These are phyloP conservation scores for Stephania cephalantha DNA, from an alignment of 164 flowering plant genomes.

Conservation along the genomic window DNA sequence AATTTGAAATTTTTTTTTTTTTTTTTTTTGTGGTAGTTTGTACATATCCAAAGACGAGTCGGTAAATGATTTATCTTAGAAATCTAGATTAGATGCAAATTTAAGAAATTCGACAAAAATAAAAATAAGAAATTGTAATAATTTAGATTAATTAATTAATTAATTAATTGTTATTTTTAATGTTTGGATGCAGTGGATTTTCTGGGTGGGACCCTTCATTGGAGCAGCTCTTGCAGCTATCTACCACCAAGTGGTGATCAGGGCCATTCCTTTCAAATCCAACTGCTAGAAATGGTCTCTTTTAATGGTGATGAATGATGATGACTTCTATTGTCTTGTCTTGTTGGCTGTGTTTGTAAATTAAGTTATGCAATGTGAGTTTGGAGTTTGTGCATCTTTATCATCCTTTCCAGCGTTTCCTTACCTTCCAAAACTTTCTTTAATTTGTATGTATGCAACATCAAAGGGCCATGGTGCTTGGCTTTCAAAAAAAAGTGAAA, in stretches of 20 bases:
- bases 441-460: no score
- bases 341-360: not conserved
- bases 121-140: no score
- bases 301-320: not conserved
- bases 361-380: no score
- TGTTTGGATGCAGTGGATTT: slow-evolving; percentile 29
- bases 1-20: no score
- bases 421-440: not conserved
- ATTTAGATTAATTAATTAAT: not conserved
- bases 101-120: no score
- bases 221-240: slow-evolving; percentile 41
- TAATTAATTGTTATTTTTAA: not conserved
- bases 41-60: no score
- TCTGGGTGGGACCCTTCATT: slow-evolving; percentile 41
- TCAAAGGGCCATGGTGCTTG: not conserved
- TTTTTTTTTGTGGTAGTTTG: no score
- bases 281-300: not conserved
- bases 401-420: not conserved
- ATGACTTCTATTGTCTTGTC: no score
- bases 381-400: not conserved
- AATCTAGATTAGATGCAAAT: no score
- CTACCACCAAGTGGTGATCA: slow-evolving; percentile 32
- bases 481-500: not conserved
- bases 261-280: slow-evolving; percentile 39
- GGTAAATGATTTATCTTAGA: no score